These are phyloP conservation scores for Salix viminalis DNA, from an alignment of 345 rosid genomes.

Conservation along the genomic window DNA sequence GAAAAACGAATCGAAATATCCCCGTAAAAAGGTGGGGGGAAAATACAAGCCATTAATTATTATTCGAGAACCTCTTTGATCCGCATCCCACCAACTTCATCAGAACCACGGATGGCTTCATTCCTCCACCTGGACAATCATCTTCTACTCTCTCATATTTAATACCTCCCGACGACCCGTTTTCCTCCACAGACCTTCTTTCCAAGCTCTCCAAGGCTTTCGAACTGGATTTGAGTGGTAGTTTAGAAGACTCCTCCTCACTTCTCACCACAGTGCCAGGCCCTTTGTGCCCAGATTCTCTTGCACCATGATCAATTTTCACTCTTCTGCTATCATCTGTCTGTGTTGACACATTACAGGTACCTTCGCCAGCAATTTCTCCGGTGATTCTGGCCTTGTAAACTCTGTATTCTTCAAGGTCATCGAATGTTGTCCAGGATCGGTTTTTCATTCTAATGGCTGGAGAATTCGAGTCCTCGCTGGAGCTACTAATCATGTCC, in stretches of 20 bases:
- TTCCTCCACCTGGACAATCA: not conserved
- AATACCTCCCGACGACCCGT: not conserved
- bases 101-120: slow-evolving; percentile 6
- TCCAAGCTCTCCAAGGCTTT: not conserved
- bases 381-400: slow-evolving; percentile 24
- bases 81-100: slow-evolving; percentile 19
- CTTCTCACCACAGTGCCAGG: not conserved
- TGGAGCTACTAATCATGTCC: slow-evolving; percentile 20
- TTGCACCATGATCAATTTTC: not conserved
- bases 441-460: slow-evolving; percentile 11
- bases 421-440: slow-evolving; percentile 18
- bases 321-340: not conserved
- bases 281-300: slow-evolving; percentile 1
- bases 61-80: slow-evolving; percentile 2
- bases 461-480: slow-evolving; percentile 25
- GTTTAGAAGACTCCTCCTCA: slow-evolving; percentile 19
- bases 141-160: not conserved
- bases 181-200: not conserved
- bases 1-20: no score
- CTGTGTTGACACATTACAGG: not conserved
- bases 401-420: slow-evolving; percentile 16
- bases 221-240: not conserved
- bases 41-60: not conserved
- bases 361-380: slow-evolving; percentile 5
- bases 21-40: not conserved